These are phyloP conservation scores for Ceratobasidium sp. DNA, from an alignment of 1,284 basidiomycete species.

Conservation along the genomic window DNA sequence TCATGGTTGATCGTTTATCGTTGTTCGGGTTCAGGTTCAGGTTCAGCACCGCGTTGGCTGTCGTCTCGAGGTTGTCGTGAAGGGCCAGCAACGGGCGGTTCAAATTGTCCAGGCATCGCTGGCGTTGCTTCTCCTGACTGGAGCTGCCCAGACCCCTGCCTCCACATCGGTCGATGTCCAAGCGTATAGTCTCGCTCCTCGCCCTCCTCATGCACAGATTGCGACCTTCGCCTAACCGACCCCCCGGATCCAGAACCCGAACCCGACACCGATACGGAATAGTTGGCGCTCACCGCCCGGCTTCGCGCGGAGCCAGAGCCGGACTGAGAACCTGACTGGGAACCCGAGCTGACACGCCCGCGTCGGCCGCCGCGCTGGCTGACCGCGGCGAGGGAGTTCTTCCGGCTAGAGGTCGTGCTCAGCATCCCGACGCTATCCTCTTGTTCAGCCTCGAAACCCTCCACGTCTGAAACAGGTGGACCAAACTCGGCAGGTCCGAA, in stretches of 20 bases:
- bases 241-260: slow-evolving; percentile 21
- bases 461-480: slow-evolving; percentile 56
- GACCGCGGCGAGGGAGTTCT: slow-evolving; percentile 68
- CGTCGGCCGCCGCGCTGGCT: slow-evolving; percentile 59
- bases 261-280: slow-evolving; percentile 22
- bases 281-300: slow-evolving; percentile 23
- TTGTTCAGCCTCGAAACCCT: slow-evolving; percentile 69
- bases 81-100: background rate
- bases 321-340: slow-evolving; percentile 15
- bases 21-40: slow-evolving; percentile 2
- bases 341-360: slow-evolving; percentile 29
- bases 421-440: slow-evolving; percentile 79
- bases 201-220: slow-evolving; percentile 9
- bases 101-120: background rate
- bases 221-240: slow-evolving; percentile 21
- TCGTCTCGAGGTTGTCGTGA: background rate
- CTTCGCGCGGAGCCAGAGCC: slow-evolving; percentile 22
- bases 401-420: slow-evolving; percentile 68
- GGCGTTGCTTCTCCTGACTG: background rate
- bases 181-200: slow-evolving; percentile 39
- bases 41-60: too few relatives aligned
- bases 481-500: slow-evolving; percentile 47
- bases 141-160: background rate
- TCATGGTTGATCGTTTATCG: background rate
- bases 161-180: slow-evolving; percentile 30